Evolutionary conservation across 805 yeast genomes (phyloP), one percentile per base, ranked within the genome.

Genomic region (Blastobotrys terrestris): DNA sequence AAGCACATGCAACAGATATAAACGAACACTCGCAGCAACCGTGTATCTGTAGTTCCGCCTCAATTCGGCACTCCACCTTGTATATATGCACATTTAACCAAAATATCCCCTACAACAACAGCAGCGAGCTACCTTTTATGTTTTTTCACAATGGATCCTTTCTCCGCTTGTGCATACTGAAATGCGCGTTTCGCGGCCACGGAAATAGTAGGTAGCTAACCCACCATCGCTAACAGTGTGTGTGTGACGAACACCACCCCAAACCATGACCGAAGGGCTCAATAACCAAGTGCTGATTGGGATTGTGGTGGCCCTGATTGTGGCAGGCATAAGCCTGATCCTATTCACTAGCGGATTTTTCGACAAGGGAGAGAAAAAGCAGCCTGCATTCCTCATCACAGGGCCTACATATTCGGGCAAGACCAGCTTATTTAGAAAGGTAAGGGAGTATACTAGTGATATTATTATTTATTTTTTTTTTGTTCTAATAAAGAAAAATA

Each of bases 321-420:
- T 49, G 14, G 48, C 42, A 7, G 49, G 47, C n/a, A 46, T 49
- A 14, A 41, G 51, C 5, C 44, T 51, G 2, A 41, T 46, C 26
- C n/a, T 35, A 16, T 26, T 22, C 48, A 26, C 31, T 16, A 20
- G 48, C 26, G 40, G 48, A 8, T 8, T 16, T n/a, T 16, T 39
- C 26, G 16, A 20, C 20, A 47, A 54, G 22, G 35, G 35, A 5
- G 51, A 50, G 31, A 62, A 65, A 57, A 67, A 63, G 51, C 70
- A 68, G 49, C 86, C 88, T 6, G 77, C 86, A 1, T 77, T 81
- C 57, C 68, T 85, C 48, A 75, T 87, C 21, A 73, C 79, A 31
- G 95, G 95, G 0, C 81, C 84, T 31, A 75, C 81, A 14, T 74
- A 75, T 39, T 69, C 81, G 39, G 94, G 94, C 3, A 87, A 87